Percentiles rank a stretch among this genome's conserved stretches.
These are phyloP conservation scores for Blastobotrys illinoisensis DNA, from an alignment of 1,139 yeast species.

Conservation along the genomic window DNA sequence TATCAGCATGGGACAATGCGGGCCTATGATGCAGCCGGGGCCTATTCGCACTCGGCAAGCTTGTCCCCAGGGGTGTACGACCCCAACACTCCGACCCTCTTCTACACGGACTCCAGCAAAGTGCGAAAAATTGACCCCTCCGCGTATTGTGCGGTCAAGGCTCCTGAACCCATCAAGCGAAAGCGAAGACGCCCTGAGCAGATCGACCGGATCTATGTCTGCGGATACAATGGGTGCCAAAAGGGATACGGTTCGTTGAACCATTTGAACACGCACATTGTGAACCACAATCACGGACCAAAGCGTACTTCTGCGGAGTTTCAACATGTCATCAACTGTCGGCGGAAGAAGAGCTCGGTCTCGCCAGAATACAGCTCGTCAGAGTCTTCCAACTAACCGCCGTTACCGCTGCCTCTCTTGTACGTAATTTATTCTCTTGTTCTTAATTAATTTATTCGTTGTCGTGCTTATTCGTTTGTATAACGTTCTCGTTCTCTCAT, in stretches of 20 bases:
- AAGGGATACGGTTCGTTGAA: constrained; percentile 74
- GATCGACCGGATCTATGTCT: constrained; percentile 59
- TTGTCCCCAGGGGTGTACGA: neutral
- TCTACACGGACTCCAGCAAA: neutral
- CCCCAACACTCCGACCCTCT: neutral
- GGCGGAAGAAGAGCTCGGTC: neutral
- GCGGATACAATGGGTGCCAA: constrained; percentile 55
- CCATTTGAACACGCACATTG: constrained; percentile 71
- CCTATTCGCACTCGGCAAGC: neutral
- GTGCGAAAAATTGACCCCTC: neutral
- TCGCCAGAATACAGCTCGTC: neutral
- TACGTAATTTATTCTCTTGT: neutral
- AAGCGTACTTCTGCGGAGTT: constrained; percentile 68
- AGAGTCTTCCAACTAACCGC: neutral
- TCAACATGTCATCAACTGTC: constrained; percentile 35
- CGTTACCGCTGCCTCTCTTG: no score
- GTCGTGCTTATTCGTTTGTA: no score
- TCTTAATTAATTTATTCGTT: no score
- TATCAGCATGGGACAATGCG: neutral
- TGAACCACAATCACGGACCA: constrained; percentile 66
- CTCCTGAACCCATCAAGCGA: constrained; percentile 28
- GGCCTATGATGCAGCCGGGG: neutral
- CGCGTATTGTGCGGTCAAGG: neutral
- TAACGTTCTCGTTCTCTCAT: no score
- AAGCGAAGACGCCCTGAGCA: constrained; percentile 67